Evolutionary conservation across 2,329 filamentous ascomycete genomes (phyloP).

Genomic region (Diaporthe humulicola): DNA sequence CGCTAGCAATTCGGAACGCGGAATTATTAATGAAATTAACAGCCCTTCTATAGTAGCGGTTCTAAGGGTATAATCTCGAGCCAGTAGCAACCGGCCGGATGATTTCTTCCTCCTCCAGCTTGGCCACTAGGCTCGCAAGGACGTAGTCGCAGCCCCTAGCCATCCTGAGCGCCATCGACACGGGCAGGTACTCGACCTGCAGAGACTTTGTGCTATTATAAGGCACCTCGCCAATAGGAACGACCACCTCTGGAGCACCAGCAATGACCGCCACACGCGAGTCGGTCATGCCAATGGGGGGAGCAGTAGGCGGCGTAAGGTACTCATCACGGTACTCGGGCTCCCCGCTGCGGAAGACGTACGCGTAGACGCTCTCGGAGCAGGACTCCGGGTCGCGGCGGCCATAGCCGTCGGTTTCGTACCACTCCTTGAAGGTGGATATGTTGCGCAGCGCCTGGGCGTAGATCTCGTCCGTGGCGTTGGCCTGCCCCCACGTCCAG

Average conservation of each 20-base stretch:
- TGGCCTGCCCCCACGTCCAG: constrained; percentile 21
- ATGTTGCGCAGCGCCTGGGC: constrained; percentile 33
- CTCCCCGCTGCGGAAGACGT: constrained; percentile 22
- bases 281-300: constrained; percentile 30
- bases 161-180: constrained; percentile 41
- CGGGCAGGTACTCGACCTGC: constrained; percentile 31
- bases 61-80: not conserved
- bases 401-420: constrained; percentile 38
- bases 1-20: too few relatives aligned
- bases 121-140: constrained; percentile 23
- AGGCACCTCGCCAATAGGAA: constrained; percentile 3
- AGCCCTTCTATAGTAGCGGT: not conserved
- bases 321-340: constrained; percentile 38
- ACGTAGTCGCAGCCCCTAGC: constrained; percentile 39
- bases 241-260: constrained; percentile 14
- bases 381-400: constrained; percentile 36
- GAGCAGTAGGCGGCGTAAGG: not conserved
- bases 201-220: constrained; percentile 17
- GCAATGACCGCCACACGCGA: constrained; percentile 14
- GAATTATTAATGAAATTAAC: too few relatives aligned
- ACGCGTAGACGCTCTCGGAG: constrained; percentile 39
- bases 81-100: constrained; percentile 8
- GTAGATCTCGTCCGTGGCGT: constrained; percentile 38
- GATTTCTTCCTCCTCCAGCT: constrained; percentile 25
- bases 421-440: constrained; percentile 37